Evolutionary conservation across 2,329 filamentous ascomycete species (phyloP).

Genomic region (Teratosphaeria viscida): DNA sequence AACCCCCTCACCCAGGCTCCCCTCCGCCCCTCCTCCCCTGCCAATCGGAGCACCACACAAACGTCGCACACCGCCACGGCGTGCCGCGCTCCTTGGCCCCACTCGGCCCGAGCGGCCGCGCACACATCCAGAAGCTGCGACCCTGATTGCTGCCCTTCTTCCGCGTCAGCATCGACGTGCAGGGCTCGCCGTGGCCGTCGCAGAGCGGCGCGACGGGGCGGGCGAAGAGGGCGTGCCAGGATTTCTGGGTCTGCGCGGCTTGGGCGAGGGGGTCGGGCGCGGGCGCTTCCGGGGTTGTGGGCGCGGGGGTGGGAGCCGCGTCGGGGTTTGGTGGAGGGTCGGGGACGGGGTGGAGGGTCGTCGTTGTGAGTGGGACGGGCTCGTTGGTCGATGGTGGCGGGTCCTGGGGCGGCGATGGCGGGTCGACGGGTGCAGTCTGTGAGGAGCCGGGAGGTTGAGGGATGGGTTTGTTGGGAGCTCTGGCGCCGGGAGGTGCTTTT

Average conservation of each 20-base stretch:
- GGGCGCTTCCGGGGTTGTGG: neutral
- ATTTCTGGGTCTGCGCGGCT: constrained; percentile 27
- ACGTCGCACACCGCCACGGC: constrained; percentile 79
- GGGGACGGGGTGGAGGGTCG: neutral
- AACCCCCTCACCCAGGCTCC: neutral
- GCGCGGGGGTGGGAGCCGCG: neutral
- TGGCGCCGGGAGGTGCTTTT: constrained; percentile 34
- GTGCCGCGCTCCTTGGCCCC: constrained; percentile 76
- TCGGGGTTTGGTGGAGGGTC: neutral
- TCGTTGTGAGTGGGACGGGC: neutral
- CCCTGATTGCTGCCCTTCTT: constrained; percentile 77
- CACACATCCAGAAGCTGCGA: constrained; percentile 56
- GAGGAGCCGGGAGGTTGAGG: neutral
- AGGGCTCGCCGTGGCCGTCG: constrained; percentile 74
- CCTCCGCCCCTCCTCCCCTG: constrained; percentile 26
- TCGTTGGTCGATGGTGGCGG: neutral
- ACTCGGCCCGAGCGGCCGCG: constrained; percentile 70
- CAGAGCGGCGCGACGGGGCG: constrained; percentile 67
- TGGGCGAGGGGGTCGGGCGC: constrained; percentile 2
- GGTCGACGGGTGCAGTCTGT: neutral
- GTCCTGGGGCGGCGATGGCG: neutral
- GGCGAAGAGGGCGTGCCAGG: constrained; percentile 75
- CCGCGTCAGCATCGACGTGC: constrained; percentile 73
- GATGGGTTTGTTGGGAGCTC: neutral
- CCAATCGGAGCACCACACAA: constrained; percentile 61